Evolutionary conservation across 768 basidiomycete genomes (phyloP).

Genomic region (Tricholomella constricta): DNA sequence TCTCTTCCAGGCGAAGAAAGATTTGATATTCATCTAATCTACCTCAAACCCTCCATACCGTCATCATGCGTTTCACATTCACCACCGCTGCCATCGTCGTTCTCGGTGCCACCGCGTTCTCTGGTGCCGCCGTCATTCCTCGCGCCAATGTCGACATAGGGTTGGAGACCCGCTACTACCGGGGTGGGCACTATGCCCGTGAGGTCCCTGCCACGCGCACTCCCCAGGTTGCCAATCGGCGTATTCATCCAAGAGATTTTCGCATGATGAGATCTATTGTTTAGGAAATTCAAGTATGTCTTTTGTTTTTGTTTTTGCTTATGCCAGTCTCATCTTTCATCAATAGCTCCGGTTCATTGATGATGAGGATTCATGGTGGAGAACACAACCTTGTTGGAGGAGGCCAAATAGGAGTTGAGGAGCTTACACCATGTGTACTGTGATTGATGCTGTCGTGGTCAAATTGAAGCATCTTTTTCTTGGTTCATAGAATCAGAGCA

Average conservation of each 20-base stretch:
- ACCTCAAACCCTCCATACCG: conserved; percentile 6
- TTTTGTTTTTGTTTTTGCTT: not conserved
- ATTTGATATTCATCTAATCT: conserved; percentile 12
- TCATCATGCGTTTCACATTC: conserved; percentile 31
- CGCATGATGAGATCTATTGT: conserved; percentile 7
- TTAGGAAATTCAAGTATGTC: conserved; percentile 10
- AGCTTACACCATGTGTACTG: not conserved
- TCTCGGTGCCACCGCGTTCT: conserved; percentile 23
- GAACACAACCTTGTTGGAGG: not conserved
- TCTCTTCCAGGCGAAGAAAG: conserved; percentile 30
- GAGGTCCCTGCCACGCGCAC: conserved; percentile 5
- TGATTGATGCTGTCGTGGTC: not conserved
- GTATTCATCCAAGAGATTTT: conserved; percentile 20
- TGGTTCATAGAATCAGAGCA: too few relatives aligned
- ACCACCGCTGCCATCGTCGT: conserved; percentile 19
- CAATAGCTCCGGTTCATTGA: not conserved
- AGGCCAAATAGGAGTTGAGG: not conserved
- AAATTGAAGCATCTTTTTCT: conserved; percentile 1
- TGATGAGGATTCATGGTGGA: conserved; percentile 4
- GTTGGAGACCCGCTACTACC: conserved; percentile 24
- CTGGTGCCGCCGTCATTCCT: conserved; percentile 29
- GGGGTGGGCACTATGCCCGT: conserved; percentile 21
- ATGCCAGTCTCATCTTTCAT: not conserved
- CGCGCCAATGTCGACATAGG: conserved; percentile 22
- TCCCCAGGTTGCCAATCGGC: conserved; percentile 4